phyloP scores from a whole-genome alignment of 2,329 filamentous ascomycete species.

The Talaromyces piceae region DNA sequence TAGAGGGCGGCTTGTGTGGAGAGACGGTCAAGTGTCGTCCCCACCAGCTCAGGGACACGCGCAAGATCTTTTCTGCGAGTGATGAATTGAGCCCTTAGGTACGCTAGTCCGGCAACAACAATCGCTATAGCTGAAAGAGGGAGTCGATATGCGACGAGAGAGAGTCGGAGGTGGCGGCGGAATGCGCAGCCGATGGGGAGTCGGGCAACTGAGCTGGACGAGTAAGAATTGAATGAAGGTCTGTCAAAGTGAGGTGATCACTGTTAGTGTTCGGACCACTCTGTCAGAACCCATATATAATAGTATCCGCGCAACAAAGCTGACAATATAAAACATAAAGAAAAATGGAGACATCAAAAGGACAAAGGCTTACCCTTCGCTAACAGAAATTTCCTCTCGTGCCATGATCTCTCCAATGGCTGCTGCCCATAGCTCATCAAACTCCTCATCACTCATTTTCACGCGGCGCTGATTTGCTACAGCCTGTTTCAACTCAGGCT shows the following conservation, averaged over 20 bases:
- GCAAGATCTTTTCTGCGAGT: conserved; percentile 58
- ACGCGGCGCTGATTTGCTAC: conserved; percentile 71
- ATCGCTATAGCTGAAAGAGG: conserved; percentile 41
- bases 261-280: conserved; percentile 69
- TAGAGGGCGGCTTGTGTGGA: conserved; percentile 78
- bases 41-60: conserved; percentile 74
- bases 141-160: conserved; percentile 44
- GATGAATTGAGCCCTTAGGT: conserved; percentile 57
- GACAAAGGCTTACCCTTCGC: conserved; percentile 49
- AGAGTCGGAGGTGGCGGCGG: conserved; percentile 41
- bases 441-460: conserved; percentile 78
- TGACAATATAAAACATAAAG: conserved; percentile 11
- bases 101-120: conserved; percentile 47
- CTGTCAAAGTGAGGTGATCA: conserved; percentile 64
- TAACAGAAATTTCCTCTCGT: conserved; percentile 54
- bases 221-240: conserved; percentile 63
- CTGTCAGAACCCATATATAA: conserved; percentile 44
- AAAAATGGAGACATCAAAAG: conserved; percentile 12
- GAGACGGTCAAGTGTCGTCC: conserved; percentile 74
- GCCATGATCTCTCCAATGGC: conserved; percentile 44
- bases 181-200: conserved; percentile 63
- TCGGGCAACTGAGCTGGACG: conserved; percentile 82
- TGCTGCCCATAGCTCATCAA: conserved; percentile 67
- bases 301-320: conserved; percentile 8
- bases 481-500: conserved; percentile 66